These are phyloP conservation scores for Eutrema yunnanense DNA, from an alignment of 345 rosid genomes.

Conservation along the genomic window DNA sequence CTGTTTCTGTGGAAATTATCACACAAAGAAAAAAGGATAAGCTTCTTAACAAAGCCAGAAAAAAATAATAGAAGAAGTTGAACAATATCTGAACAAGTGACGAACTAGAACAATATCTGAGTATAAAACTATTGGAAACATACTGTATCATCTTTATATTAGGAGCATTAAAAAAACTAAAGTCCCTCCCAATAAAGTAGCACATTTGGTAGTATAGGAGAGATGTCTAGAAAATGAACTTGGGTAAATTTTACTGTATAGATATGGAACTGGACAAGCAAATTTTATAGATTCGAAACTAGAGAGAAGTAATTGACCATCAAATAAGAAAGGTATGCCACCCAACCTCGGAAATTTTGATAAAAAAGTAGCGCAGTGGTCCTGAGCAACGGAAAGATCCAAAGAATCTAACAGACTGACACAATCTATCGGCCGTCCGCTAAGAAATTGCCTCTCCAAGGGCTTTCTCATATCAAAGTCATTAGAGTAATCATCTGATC, in stretches of 20 bases:
- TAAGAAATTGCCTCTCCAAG: slow-evolving; percentile 69
- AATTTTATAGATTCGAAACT: background rate
- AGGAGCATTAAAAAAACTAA: background rate
- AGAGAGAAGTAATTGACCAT: background rate
- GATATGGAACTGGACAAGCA: background rate
- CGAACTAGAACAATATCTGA: background rate
- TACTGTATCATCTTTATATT: background rate
- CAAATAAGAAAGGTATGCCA: slow-evolving; percentile 10
- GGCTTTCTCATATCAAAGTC: slow-evolving; percentile 96
- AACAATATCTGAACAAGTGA: background rate
- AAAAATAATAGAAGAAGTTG: background rate
- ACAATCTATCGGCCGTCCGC: slow-evolving; percentile 55
- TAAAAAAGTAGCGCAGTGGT: slow-evolving; percentile 58
- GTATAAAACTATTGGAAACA: background rate
- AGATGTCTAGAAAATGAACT: background rate
- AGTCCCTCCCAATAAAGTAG: background rate
- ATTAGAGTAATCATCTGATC: slow-evolving; percentile 66
- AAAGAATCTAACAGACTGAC: slow-evolving; percentile 57
- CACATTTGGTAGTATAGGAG: background rate
- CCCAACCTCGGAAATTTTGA: slow-evolving; percentile 56
- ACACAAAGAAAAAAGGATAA: background rate
- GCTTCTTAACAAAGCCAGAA: background rate
- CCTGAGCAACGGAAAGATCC: slow-evolving; percentile 45
- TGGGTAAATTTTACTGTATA: background rate
- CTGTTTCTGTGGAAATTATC: slow-evolving; percentile 43